These are phyloP conservation scores for Dictyophora rubrovolvata DNA, from an alignment of 768 basidiomycete species.

Conservation along the genomic window DNA sequence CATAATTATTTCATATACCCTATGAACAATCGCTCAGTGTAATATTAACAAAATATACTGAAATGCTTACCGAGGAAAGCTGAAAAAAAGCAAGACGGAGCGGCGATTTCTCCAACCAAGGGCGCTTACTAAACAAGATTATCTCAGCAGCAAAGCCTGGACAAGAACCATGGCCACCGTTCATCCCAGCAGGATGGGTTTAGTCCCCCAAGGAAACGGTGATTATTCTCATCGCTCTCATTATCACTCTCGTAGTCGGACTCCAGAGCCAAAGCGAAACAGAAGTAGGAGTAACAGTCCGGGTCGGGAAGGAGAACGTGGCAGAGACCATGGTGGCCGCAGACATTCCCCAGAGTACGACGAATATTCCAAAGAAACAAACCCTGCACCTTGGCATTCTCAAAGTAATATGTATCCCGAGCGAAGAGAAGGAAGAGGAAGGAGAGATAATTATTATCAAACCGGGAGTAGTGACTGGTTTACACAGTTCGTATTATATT, in stretches of 20 bases:
- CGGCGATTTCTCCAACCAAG: neutral
- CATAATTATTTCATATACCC: neutral
- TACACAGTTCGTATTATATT: conserved; percentile 44
- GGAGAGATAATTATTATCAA: conserved; percentile 25
- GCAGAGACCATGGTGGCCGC: neutral
- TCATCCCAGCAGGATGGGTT: conserved; percentile 61
- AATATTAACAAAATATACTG: no score
- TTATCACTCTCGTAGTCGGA: neutral
- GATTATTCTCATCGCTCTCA: neutral
- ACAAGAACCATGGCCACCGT: conserved; percentile 49
- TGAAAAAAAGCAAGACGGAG: neutral
- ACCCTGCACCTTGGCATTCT: conserved; percentile 31
- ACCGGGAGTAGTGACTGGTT: conserved; percentile 40
- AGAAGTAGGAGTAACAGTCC: neutral
- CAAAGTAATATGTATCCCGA: conserved; percentile 50
- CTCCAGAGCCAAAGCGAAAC: neutral
- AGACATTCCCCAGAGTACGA: conserved; percentile 6
- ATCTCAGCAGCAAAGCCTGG: neutral
- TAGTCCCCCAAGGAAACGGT: conserved; percentile 40
- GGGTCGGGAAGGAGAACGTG: neutral
- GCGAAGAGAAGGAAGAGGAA: conserved; percentile 22
- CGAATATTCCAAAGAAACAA: neutral
- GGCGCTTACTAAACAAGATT: neutral
- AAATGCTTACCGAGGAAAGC: no score
- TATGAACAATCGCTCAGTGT: no score